phyloP scores from a whole-genome alignment of 371 early-diverging fungal genomes.

The Mucor sp. region DNA sequence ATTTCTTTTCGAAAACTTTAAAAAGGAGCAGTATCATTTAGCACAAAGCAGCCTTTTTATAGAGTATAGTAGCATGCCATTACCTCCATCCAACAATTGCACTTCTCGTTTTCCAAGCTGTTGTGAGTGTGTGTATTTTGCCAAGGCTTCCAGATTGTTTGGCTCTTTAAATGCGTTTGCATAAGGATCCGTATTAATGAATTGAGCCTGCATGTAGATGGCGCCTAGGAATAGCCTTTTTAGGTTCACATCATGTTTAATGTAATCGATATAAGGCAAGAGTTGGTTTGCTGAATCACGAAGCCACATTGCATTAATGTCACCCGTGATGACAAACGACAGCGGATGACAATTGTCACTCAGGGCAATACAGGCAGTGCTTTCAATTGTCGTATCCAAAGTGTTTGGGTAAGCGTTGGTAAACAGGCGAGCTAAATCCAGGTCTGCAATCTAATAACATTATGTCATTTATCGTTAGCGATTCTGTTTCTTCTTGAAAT shows the following conservation, averaged over 20 bases:
- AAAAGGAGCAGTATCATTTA: not conserved
- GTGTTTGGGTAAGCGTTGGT: slow-evolving; percentile 60
- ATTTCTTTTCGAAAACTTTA: slow-evolving; percentile 49
- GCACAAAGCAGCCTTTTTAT: too few species aligned
- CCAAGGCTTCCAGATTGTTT: slow-evolving; percentile 3
- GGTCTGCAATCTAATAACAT: slow-evolving; percentile 35
- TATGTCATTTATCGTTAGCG: not conserved
- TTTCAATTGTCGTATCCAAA: slow-evolving; percentile 60
- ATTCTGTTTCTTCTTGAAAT: not conserved
- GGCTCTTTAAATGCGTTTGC: slow-evolving; percentile 56
- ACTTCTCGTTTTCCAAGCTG: not conserved
- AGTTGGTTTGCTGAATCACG: slow-evolving; percentile 72
- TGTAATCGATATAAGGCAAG: slow-evolving; percentile 54
- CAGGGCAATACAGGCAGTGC: slow-evolving; percentile 24
- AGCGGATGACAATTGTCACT: slow-evolving; percentile 34
- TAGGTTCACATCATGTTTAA: slow-evolving; percentile 37
- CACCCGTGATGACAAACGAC: slow-evolving; percentile 67
- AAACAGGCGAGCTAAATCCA: slow-evolving; percentile 57
- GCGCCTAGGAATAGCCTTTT: slow-evolving; percentile 51
- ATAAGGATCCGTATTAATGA: slow-evolving; percentile 50
- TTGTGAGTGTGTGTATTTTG: not conserved
- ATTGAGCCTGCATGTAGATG: slow-evolving; percentile 60
- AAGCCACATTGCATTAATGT: slow-evolving; percentile 73
- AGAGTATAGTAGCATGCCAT: too few species aligned
- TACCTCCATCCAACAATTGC: slow-evolving; percentile 17